Conservation (phyloP, 2,329 filamentous ascomycete genomes). For the Nigrospora oryzae region DNA sequence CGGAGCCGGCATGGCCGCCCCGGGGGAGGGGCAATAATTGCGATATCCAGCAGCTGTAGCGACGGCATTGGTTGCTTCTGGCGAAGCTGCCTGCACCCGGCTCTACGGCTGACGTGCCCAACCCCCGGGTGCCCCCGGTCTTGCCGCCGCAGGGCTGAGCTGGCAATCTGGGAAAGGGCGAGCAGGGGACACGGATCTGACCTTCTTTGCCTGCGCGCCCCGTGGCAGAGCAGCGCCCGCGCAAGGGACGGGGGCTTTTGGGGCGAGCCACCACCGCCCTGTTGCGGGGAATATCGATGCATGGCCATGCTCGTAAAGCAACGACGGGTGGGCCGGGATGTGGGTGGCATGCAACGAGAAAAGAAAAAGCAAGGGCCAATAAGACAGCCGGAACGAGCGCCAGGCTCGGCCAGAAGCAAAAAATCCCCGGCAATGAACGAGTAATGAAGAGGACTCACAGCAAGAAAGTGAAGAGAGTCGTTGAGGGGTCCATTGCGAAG, state of each 20-base stretch:
- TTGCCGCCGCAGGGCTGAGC: too few species aligned
- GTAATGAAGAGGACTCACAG: constrained; percentile 43
- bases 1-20: too few species aligned
- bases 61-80: too few species aligned
- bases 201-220: background rate
- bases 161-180: too few species aligned
- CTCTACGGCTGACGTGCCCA: too few species aligned
- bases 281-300: too few species aligned
- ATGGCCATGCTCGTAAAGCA: too few species aligned
- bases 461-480: constrained; percentile 61
- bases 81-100: too few species aligned
- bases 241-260: constrained; percentile 6
- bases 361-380: background rate
- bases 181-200: too few species aligned
- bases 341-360: background rate
- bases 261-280: background rate
- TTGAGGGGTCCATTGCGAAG: constrained; percentile 46
- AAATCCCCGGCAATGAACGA: constrained; percentile 2
- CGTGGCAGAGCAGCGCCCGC: constrained; percentile 9
- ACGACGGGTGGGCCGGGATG: background rate
- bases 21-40: too few species aligned
- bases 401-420: constrained; percentile 8
- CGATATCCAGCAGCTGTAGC: too few species aligned
- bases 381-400: constrained; percentile 1
- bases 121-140: too few species aligned